Evolutionary conservation across 2,329 filamentous ascomycete genomes (phyloP), one percentile per base, ranked within the genome.

Genomic region (Penicillium sp.): DNA sequence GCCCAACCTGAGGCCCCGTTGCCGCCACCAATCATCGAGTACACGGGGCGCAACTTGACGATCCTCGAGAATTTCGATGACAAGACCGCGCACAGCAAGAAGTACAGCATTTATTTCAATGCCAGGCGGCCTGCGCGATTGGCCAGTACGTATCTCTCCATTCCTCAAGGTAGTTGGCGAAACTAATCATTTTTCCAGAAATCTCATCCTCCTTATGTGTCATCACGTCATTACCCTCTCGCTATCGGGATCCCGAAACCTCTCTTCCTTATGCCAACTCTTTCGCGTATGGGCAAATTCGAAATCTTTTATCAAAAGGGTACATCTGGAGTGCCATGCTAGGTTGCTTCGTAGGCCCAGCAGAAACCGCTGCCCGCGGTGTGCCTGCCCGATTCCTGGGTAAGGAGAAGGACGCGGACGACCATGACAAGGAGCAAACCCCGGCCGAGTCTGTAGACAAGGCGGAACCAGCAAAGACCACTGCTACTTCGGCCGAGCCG

Each of bases 161-260:
- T 33, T n/a, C 26, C 37, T 10, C 2, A n/a, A 11, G 19, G 11
- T 10, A 35, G 21, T 33, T 7, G 10, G 33, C 31, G 13, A 45
- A 26, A 52, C 62, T 63, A 61, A 63, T 48, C 19, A 22, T 26
- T 45, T 39, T 39, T 10, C 47, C 35, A 80, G 77, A 78, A 75
- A 77, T 70, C 60, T 75, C 68, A 54, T 74, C 72, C 59, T 77
- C 82, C 45, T 79, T 88, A 31, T 99, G 95, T 73, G 88, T 87
- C 48, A 93, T 98, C 70, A 97, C 91, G 1, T 89, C 88, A 67
- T 84, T 88, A 52, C 85, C 88, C 5, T 95, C 93, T 13, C 86
- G 86, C 53, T 98, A 96, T 74, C 85, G 87, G 24, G 95, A 99
- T 72, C 91, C 92, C 0, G 84, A 85, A 64, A 98, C 93, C 0